These are phyloP conservation scores for Coleophoma eucalyptorum DNA, from an alignment of 2,329 filamentous ascomycete species.

Conservation along the genomic window DNA sequence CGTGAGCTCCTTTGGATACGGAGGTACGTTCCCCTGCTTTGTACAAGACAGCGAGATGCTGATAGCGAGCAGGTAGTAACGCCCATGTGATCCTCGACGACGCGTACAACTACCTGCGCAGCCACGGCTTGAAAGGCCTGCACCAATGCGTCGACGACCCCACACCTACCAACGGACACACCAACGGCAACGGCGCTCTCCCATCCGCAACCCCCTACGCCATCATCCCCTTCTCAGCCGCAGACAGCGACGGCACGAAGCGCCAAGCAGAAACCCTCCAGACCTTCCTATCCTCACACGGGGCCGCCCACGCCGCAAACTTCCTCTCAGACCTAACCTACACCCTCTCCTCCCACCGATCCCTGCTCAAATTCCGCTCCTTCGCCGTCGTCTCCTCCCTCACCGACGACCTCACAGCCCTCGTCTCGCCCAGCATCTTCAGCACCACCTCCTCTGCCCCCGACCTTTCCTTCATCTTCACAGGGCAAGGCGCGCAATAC, in stretches of 20 bases:
- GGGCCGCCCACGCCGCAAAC: not conserved
- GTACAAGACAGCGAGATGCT: not conserved
- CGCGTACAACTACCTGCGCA: not conserved
- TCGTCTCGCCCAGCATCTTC: not conserved
- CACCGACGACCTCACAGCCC: not conserved
- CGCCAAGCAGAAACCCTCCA: not conserved
- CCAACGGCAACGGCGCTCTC: not conserved
- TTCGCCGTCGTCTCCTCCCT: not conserved
- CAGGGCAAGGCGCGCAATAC: constrained; percentile 9
- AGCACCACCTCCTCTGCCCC: not conserved
- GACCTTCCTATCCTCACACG: not conserved
- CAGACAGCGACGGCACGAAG: not conserved
- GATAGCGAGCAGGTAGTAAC: constrained; percentile 1
- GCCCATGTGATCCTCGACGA: constrained; percentile 6
- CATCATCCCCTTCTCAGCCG: not conserved
- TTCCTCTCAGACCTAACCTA: not conserved
- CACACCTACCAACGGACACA: not conserved
- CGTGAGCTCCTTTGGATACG: constrained; percentile 33
- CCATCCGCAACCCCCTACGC: not conserved
- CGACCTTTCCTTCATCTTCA: constrained; percentile 5
- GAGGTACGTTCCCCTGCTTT: constrained; percentile 28
- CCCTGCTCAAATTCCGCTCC: not conserved
- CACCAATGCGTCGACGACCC: not conserved
- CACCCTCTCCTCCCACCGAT: not conserved
- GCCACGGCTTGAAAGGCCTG: not conserved